Conservation (phyloP, 441 rosid species). For the Geranium incanum region DNA sequence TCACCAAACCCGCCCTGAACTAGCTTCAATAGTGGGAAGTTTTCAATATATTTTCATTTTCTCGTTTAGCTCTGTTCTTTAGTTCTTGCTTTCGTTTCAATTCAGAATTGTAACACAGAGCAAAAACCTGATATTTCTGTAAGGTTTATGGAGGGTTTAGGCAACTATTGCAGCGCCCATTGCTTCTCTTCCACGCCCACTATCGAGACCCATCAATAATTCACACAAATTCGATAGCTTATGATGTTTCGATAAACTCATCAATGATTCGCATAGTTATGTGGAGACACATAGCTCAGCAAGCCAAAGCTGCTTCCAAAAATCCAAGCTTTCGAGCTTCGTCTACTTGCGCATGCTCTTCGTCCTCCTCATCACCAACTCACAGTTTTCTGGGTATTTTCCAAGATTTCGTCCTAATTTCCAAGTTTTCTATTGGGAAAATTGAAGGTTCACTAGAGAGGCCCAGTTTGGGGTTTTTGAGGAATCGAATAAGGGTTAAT, state of each 20-base stretch:
- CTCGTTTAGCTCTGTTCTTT: too few species aligned
- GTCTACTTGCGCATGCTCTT: background rate
- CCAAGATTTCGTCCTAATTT: background rate
- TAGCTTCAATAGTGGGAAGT: too few species aligned
- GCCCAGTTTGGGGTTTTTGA: background rate
- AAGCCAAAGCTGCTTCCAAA: background rate
- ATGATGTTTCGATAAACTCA: background rate
- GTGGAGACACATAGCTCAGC: background rate
- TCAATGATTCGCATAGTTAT: background rate
- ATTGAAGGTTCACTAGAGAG: background rate
- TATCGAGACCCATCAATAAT: too few species aligned
- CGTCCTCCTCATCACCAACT: background rate
- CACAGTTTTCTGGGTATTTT: background rate
- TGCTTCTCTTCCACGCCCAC: background rate
- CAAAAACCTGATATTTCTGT: background rate
- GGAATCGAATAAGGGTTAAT: constrained; percentile 16
- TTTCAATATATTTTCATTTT: too few species aligned
- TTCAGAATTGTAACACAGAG: background rate
- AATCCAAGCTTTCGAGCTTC: background rate
- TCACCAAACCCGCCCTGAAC: too few species aligned
- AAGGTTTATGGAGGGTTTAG: background rate
- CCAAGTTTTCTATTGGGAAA: background rate
- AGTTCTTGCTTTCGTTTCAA: too few species aligned
- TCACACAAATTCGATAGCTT: background rate
- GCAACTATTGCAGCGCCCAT: background rate